Evolutionary conservation across 78 protist species (phyloP), one percentile per base, ranked within the genome.

Genomic region (Corallochytrium limacisporum): DNA sequence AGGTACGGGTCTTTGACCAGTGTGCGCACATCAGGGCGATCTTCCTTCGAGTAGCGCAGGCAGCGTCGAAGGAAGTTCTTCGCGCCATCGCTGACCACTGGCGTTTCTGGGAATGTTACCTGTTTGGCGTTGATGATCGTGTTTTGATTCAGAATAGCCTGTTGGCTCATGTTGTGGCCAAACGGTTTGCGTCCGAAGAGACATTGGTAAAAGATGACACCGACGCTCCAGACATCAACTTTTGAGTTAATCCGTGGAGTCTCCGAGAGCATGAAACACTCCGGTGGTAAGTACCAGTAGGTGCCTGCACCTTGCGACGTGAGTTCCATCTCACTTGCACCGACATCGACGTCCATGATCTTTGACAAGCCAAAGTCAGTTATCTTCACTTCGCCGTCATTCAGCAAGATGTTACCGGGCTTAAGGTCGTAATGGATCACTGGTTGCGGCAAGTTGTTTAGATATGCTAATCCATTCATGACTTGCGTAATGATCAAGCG

Each of bases 261-360:
- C 26, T 15, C 29, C 8, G 10, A 12, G 35, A 31, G 59, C 37
- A 12, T 62, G 24, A 86, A 91, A 57, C 94, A 89, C 75, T 91
- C 95, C 16, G 95, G 95, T 0, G 95, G 95, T 8, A 91, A 59
- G 74, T 87, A 87, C 79, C 94, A 89, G 54, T 86, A 75, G 9
- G 97, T 92, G 16, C 97, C 97, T 3, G 96, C 82, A 22, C 97
- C 97, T 0, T 89, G 89, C 38, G 62, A 51, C 5, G 95, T 90
- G 36, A 90, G 82, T 43, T 89, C 94, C 42, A 82, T 85, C 32
- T 50, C 68, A 9, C 49, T 49, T 20, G 4, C 31, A 53, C 32
- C 42, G 44, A 7, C 22, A 31, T 38, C 51, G 12, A 20, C 32
- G 37, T 54, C 65, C 66, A 85, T 74, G 10, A 86, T 12, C 55